These are phyloP conservation scores for Hypoxylon sp. DNA, from an alignment of 2,329 filamentous ascomycete species.

Conservation along the genomic window DNA sequence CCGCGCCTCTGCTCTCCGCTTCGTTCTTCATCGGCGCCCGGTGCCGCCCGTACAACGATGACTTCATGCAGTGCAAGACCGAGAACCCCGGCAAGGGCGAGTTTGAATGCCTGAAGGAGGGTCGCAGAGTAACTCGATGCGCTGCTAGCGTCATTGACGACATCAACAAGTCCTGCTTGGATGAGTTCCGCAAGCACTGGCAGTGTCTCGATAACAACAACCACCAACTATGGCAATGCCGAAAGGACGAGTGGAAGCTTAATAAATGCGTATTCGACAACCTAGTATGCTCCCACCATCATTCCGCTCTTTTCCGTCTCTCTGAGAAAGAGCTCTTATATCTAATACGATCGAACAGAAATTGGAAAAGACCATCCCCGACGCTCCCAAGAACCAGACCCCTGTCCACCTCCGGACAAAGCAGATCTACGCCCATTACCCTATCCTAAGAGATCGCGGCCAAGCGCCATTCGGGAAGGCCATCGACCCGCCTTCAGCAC, in stretches of 20 bases:
- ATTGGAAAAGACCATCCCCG: constrained; percentile 85
- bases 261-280: constrained; percentile 98
- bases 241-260: constrained; percentile 86
- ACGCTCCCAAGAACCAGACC: constrained; percentile 76
- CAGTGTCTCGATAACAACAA: constrained; percentile 97
- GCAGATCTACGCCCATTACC: constrained; percentile 73
- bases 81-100: constrained; percentile 93
- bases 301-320: not conserved
- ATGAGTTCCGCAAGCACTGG: constrained; percentile 94
- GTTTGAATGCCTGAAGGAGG: constrained; percentile 95
- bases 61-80: constrained; percentile 99
- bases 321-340: not conserved
- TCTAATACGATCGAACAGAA: constrained; percentile 66
- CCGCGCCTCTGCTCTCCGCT: constrained; percentile 90
- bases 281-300: constrained; percentile 74
- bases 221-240: constrained; percentile 97
- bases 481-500: constrained; percentile 52
- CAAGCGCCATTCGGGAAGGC: constrained; percentile 53
- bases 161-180: constrained; percentile 94
- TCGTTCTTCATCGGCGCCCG: constrained; percentile 97
- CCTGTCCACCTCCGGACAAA: constrained; percentile 81
- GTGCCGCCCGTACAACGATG: constrained; percentile 96
- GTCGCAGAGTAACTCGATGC: constrained; percentile 95
- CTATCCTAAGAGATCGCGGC: constrained; percentile 56
- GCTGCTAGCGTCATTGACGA: constrained; percentile 97